Evolutionary conservation across 306 rosid species (phyloP), one percentile per base, ranked within the genome.

Genomic region (Sechiopsis laciniata): DNA sequence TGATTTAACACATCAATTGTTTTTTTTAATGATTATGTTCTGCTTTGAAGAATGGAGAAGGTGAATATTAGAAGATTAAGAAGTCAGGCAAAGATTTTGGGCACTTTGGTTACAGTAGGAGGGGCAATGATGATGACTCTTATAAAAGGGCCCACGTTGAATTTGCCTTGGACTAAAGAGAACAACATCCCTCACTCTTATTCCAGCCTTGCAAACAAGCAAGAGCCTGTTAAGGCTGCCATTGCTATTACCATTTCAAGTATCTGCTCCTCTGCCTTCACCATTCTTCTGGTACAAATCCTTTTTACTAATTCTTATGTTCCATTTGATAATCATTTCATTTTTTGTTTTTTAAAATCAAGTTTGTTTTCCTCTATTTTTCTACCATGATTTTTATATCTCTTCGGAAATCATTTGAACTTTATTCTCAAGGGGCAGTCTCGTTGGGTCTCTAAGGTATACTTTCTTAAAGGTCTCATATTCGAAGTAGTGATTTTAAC

Each of bases 51-150:
- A 83, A 92, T 92, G 97, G 97, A 92, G 80, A 87, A 84, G 77
- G 73, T 92, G n/a, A 78, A 90, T 81, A 79, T 92, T 72, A 92
- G 85, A 83, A 85, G 72, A 71, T 61, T 88, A 53, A 75, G 92
- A 69, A 85, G 95, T 68, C 96, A 87, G 74, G 96, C 96, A 2
- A 92, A 92, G 78, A 76, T 92, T 1, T 59, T 80, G 45, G 97
- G 97, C 71, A 92, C 97, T 2, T 14, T 80, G 29, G 82, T 88
- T 77, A 89, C 97, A 5, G 96, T 92, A 48, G 96, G 85, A 61
- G 97, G 96, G 54, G 97, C 96, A 46, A 86, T 89, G 95, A 19
- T 90, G 77, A 92, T 92, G 97, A 88, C 96, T 15, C 72, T 92
- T 20, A 83, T 89, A 83, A 88, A 83, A 80, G 97, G 97, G 0